Evolutionary conservation across 2,329 filamentous ascomycete genomes (phyloP).

Genomic region (Fusarium poae): DNA sequence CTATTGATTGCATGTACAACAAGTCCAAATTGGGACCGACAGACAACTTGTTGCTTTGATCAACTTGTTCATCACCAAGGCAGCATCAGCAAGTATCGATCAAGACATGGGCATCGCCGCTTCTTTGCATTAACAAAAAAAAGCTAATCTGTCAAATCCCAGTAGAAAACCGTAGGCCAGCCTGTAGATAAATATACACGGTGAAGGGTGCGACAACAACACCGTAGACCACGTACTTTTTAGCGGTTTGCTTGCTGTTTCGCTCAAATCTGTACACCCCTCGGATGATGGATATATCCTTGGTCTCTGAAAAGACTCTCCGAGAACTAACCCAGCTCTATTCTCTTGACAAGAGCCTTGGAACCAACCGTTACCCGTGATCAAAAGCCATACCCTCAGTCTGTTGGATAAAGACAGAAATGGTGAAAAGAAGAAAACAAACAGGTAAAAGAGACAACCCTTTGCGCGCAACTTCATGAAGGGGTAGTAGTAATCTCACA

Average conservation of each 20-base stretch:
- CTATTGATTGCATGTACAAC: slow-evolving; percentile 13
- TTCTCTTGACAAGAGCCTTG: slow-evolving; percentile 17
- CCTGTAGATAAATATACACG: slow-evolving; percentile 41
- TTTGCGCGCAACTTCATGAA: slow-evolving; percentile 48
- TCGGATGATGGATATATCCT: slow-evolving; percentile 31
- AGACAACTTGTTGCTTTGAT: slow-evolving; percentile 3
- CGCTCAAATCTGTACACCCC: slow-evolving; percentile 25
- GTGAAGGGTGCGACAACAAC: slow-evolving; percentile 8
- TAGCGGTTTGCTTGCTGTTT: slow-evolving; percentile 26
- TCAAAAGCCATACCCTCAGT: slow-evolving; percentile 27
- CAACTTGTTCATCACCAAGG: not conserved
- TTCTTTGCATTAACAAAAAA: slow-evolving; percentile 15
- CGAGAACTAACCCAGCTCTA: slow-evolving; percentile 31
- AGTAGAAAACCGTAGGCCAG: slow-evolving; percentile 8
- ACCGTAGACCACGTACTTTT: slow-evolving; percentile 34
- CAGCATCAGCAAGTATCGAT: not conserved
- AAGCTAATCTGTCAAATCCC: slow-evolving; percentile 12
- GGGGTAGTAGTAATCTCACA: slow-evolving; percentile 43
- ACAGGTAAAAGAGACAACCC: slow-evolving; percentile 33
- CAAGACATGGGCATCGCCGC: not conserved
- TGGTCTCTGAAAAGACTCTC: slow-evolving; percentile 30
- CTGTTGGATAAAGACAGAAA: slow-evolving; percentile 36
- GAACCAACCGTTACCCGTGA: slow-evolving; percentile 6
- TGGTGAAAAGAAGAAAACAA: slow-evolving; percentile 23
- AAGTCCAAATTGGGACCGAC: slow-evolving; percentile 4